A percentile compares a stretch with the other conserved stretches of the same genome.
phyloP scores from a whole-genome alignment of 306 rosid species.

The Benincasa hispida region DNA sequence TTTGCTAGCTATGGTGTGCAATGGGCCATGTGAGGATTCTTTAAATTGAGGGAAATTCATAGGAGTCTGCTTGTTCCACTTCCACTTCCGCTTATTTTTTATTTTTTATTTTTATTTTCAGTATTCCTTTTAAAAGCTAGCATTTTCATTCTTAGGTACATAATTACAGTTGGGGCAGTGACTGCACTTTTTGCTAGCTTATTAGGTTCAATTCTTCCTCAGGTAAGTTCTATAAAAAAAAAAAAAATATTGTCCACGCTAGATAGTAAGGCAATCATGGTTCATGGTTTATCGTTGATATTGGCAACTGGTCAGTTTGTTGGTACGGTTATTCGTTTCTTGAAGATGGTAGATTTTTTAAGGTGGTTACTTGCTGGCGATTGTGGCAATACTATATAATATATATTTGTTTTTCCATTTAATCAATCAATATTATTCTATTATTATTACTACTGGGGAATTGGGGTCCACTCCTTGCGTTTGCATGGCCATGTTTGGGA shows the following conservation, averaged over 20 bases:
- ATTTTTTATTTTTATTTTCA: constrained; percentile 1
- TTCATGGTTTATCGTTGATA: not conserved
- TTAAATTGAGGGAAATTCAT: not conserved
- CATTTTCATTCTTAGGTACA: constrained; percentile 35
- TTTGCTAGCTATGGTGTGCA: constrained; percentile 70
- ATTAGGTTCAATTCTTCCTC: constrained; percentile 81
- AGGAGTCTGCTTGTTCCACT: too few relatives aligned
- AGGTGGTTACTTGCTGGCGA: not conserved
- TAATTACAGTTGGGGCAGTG: constrained; percentile 64
- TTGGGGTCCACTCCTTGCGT: not conserved
- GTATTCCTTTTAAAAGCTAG: not conserved
- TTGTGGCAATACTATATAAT: not conserved
- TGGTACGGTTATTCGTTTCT: not conserved
- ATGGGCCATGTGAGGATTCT: constrained; percentile 76
- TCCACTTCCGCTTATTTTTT: too few relatives aligned
- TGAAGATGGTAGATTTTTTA: not conserved
- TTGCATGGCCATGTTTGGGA: not conserved
- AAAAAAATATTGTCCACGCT: not conserved
- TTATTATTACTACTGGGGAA: not conserved
- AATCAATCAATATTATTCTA: not conserved
- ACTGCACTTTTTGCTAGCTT: constrained; percentile 74
- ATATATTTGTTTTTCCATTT: not conserved
- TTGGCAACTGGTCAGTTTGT: not conserved
- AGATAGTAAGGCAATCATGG: not conserved
- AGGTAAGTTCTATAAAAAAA: constrained; percentile 49